Base-by-base conservation (phyloP, 1,139 yeast species). In the Candida tropicalis region DNA sequence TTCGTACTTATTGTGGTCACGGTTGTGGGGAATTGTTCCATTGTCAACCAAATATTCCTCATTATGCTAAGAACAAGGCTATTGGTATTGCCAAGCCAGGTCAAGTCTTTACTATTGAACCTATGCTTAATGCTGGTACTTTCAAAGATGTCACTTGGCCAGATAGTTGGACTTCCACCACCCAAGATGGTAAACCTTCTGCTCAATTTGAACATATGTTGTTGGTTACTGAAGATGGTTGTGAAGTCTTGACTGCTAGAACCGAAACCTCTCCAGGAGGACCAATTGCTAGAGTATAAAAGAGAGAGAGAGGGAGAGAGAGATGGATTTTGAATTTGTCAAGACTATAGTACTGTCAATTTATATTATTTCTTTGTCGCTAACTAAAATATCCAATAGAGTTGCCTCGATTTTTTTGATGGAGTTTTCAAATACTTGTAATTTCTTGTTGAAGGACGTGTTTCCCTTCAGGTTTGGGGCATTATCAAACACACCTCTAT, bases 161-260 rank as follows among this genome's bases (percentile, higher is more conserved):
- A 1, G 99, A 95, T 64, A 87, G 88, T 66, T 95, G 99, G 99
- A 95, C 99, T 10, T 81, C 96, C 1, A 79, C 82, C 20, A 93
- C 98, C 15, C 82, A 80, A 44, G 98, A 93, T 60, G 98, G 98
- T 43, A 81, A 82, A 60, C 71, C 77, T 48, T 84, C 93, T 53
- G 99, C 99, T 1, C 99, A 95, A 66, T 95, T 95, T 57, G 95
- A 95, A 67, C 98, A 95, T 61, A 91, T 95, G 62, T 60, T 95
- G 59, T 68, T 95, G 49, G 95, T 93, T 29, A 95, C 99, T 5
- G 98, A 90, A 58, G 85, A 82, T 42, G 99, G 99, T 12, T 89
- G 85, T 34, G 99, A 95, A 66, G 85, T 93, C 9, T 77, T 95
- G 57, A 86, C 96, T 26, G 96, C 90, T 0, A 79, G 98, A 62